A percentile compares a stretch with the other conserved stretches of the same genome.
These are phyloP conservation scores for Vigna unguiculata DNA, from an alignment of 306 rosid genomes.

Conservation along the genomic window DNA sequence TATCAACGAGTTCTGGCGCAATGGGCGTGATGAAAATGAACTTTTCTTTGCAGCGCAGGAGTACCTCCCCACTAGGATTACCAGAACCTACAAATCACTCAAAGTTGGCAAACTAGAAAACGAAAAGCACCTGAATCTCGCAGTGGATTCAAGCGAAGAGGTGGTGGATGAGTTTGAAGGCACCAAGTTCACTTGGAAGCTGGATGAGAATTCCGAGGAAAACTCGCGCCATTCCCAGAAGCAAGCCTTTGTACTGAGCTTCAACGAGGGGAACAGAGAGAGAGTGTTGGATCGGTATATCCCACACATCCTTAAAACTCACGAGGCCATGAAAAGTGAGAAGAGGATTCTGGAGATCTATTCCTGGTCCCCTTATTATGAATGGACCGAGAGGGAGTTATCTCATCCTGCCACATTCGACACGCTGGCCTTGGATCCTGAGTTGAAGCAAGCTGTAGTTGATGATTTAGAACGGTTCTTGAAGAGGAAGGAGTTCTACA, in stretches of 20 bases:
- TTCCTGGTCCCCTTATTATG: not conserved
- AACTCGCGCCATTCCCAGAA: not conserved
- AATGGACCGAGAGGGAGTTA: not conserved
- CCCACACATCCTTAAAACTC: slow-evolving; percentile 17
- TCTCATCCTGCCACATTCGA: slow-evolving; percentile 51
- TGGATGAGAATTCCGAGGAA: not conserved
- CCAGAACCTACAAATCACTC: slow-evolving; percentile 31
- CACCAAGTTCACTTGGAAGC: slow-evolving; percentile 44
- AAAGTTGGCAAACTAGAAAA: slow-evolving; percentile 28
- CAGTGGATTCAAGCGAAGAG: slow-evolving; percentile 29
- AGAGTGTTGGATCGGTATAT: slow-evolving; percentile 34
- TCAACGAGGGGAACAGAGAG: slow-evolving; percentile 40
- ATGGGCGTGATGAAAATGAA: not conserved
- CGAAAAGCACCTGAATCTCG: not conserved
- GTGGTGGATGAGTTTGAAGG: slow-evolving; percentile 50
- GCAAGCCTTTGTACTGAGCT: slow-evolving; percentile 19
- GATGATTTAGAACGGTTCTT: slow-evolving; percentile 46
- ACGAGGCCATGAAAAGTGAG: slow-evolving; percentile 35
- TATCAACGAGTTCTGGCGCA: slow-evolving; percentile 5
- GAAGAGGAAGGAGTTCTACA: slow-evolving; percentile 50
- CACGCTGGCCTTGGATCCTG: slow-evolving; percentile 46
- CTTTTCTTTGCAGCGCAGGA: slow-evolving; percentile 32
- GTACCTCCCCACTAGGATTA: slow-evolving; percentile 40
- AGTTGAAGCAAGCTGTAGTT: slow-evolving; percentile 24
- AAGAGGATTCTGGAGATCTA: slow-evolving; percentile 11